Evolutionary conservation across 2,329 filamentous ascomycete genomes (phyloP).

Genomic region (Leptosphaerulina australis): DNA sequence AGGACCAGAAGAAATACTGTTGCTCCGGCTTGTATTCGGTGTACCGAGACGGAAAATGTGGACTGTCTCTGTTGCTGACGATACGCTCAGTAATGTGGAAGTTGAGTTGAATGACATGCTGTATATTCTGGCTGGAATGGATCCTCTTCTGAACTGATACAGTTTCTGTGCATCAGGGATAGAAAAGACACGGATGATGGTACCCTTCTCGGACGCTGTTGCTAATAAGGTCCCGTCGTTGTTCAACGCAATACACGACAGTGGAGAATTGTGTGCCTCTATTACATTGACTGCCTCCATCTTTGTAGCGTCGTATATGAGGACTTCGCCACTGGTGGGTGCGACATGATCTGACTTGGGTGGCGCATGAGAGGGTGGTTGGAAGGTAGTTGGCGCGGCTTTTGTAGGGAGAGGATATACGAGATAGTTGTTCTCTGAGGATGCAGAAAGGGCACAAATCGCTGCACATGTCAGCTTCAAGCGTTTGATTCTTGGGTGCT

Average conservation of each 20-base stretch:
- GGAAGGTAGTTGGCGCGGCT: constrained; percentile 58
- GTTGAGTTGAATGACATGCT: constrained; percentile 99
- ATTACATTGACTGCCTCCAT: constrained; percentile 94
- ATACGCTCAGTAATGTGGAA: constrained; percentile 91
- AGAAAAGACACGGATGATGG: constrained; percentile 94
- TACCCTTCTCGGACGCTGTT: constrained; percentile 95
- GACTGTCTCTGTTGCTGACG: constrained; percentile 93
- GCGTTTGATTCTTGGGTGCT: neutral
- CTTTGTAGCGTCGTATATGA: constrained; percentile 88
- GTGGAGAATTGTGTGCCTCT: constrained; percentile 88
- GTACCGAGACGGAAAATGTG: constrained; percentile 84
- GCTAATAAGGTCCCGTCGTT: constrained; percentile 89
- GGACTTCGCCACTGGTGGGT: constrained; percentile 86
- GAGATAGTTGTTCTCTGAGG: constrained; percentile 93
- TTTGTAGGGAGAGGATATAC: constrained; percentile 86
- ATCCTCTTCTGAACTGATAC: constrained; percentile 93
- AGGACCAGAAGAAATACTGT: constrained; percentile 40
- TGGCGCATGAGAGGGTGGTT: constrained; percentile 79
- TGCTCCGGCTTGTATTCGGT: constrained; percentile 42
- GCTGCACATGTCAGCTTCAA: constrained; percentile 55
- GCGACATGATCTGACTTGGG: constrained; percentile 76
- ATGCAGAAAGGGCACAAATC: constrained; percentile 90
- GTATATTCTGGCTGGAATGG: constrained; percentile 93
- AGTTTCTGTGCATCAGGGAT: constrained; percentile 90
- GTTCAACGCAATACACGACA: constrained; percentile 90